A percentile compares a stretch with the other conserved stretches of the same genome.
Evolutionary conservation across 2,329 filamentous ascomycete genomes (phyloP).

Genomic region (Fusarium beomiforme): DNA sequence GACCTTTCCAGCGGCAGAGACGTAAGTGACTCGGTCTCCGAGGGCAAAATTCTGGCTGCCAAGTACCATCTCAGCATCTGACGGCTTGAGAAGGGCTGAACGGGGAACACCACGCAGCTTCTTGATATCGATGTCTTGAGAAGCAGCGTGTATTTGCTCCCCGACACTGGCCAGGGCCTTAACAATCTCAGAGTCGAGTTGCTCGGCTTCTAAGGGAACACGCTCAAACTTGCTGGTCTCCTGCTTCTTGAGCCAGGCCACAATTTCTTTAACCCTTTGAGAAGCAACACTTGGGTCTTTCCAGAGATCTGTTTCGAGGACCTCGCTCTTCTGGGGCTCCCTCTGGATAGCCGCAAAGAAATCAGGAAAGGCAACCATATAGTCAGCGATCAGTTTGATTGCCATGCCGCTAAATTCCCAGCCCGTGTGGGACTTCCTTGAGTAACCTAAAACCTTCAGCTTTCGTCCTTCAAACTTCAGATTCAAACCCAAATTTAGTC

Average conservation of each 20-base stretch:
- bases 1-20: constrained; percentile 91
- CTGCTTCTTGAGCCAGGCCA: constrained; percentile 89
- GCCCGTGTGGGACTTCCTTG: constrained; percentile 82
- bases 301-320: constrained; percentile 88
- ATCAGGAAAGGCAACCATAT: constrained; percentile 94
- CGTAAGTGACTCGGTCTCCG: constrained; percentile 93
- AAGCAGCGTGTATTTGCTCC: constrained; percentile 67
- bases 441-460: constrained; percentile 95
- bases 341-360: constrained; percentile 90
- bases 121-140: constrained; percentile 67
- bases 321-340: constrained; percentile 87
- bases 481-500: constrained; percentile 92
- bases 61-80: constrained; percentile 92
- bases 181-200: constrained; percentile 92
- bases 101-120: constrained; percentile 85
- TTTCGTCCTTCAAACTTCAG: constrained; percentile 97
- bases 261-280: constrained; percentile 90
- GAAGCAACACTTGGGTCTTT: constrained; percentile 75
- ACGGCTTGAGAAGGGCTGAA: constrained; percentile 88
- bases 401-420: constrained; percentile 97
- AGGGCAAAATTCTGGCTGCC: constrained; percentile 84
- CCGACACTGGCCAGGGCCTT: constrained; percentile 81
- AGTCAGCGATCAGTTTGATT: constrained; percentile 81
- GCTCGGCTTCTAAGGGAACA: constrained; percentile 95
- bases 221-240: constrained; percentile 93